Base-by-base conservation (phyloP, 495 filamentous ascomycete genomes). In the Aspergillus sclerotiicarbonarius region DNA sequence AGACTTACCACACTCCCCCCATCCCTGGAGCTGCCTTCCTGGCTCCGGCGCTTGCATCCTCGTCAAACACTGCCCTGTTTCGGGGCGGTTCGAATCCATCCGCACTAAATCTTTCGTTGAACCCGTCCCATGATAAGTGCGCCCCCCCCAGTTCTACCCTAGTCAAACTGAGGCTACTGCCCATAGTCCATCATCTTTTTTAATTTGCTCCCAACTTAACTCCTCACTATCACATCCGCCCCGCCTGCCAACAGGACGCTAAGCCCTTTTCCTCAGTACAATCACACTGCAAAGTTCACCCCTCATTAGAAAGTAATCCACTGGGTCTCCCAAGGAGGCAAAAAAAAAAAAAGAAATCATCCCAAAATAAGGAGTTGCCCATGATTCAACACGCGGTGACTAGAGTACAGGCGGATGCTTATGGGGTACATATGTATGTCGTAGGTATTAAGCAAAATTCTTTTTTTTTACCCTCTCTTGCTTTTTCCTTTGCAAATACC, bases 21-120 rank as follows among this genome's bases (percentile, higher is more conserved):
- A 62, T 66, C 63, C 60, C 63, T 66, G 60, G 54, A 56, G 55
- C 45, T 58, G 46, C 58, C 46, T 62, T 54, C 46, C 49, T 62
- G 57, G 58, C 60, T 62, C 59, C 55, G 63, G 63, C 63, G 60
- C 63, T 62, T 66, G 63, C 60, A 62, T 66, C 60, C 58, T 62
- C 62, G 58, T 64, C 60, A 60, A 56, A 57, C 63, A 58, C 58
- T 62, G 60, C 63, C 63, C 60, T 66, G 60, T 66, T 66, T 61
- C 58, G 58, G 58, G 58, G 47, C 58, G 53, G 53, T 60, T 56
- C 58, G 57, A 66, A 54, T 56, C 60, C 60, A 56, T 59, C 53
- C 56, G 19, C 50, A 51, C 55, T 53, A 57, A 54, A 45, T 30
- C 44, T 55, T 46, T 33, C 41, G 12, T 47, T 49, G 12, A 37